phyloP scores from a whole-genome alignment of 192 early-diverging fungal species.

The Fimicolochytrium jonesii region DNA sequence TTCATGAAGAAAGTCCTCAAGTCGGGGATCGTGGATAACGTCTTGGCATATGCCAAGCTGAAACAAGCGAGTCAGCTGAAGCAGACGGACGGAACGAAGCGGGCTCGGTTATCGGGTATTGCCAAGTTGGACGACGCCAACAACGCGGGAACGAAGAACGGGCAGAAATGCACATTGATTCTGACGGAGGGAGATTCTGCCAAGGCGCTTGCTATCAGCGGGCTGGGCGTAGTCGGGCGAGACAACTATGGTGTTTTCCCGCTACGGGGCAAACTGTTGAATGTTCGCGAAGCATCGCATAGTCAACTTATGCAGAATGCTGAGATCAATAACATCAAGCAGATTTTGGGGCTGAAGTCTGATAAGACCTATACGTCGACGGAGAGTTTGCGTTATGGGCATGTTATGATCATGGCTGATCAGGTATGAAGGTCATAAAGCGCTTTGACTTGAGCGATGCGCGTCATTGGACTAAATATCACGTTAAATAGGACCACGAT shows the following conservation, averaged over 20 bases:
- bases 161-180: conserved; percentile 76
- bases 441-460: too few species aligned
- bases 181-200: conserved; percentile 93
- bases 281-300: conserved; percentile 74
- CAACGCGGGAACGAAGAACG: conserved; percentile 64
- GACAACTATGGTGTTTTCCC: conserved; percentile 86
- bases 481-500: conserved; percentile 83
- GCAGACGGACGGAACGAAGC: conserved; percentile 68
- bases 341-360: conserved; percentile 82
- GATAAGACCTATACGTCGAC: conserved; percentile 61
- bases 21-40: conserved; percentile 79
- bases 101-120: conserved; percentile 53
- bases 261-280: conserved; percentile 87
- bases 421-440: too few species aligned
- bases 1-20: conserved; percentile 80
- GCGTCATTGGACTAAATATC: too few species aligned
- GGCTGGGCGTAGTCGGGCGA: conserved; percentile 76
- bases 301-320: conserved; percentile 63
- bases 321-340: conserved; percentile 76
- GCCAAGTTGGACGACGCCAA: conserved; percentile 88
- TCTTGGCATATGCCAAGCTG: conserved; percentile 58
- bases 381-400: conserved; percentile 76
- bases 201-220: conserved; percentile 77
- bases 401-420: conserved; percentile 92
- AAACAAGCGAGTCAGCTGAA: conserved; percentile 47